phyloP scores from a whole-genome alignment of 2,329 filamentous ascomycete species.

The Phaeosphaeria sp. region DNA sequence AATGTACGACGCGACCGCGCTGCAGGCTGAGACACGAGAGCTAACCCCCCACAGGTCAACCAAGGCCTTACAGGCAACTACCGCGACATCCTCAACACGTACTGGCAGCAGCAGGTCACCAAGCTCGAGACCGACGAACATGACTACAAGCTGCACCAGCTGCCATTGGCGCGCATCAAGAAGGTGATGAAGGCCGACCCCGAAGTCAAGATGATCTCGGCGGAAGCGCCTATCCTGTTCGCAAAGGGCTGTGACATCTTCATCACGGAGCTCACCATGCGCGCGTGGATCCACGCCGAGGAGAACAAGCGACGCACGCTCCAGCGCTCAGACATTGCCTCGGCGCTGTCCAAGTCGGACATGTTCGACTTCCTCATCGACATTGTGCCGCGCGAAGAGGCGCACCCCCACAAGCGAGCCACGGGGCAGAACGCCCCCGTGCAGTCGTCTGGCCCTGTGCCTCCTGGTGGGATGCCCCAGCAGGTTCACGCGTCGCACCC shows the following conservation, averaged over 20 bases:
- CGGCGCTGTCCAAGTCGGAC: slow-evolving; percentile 93
- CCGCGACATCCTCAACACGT: slow-evolving; percentile 96
- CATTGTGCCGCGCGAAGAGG: slow-evolving; percentile 95
- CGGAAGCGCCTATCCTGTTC: slow-evolving; percentile 95
- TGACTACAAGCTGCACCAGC: slow-evolving; percentile 97
- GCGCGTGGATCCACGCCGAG: slow-evolving; percentile 98
- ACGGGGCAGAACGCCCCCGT: slow-evolving; percentile 47
- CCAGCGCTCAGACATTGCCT: slow-evolving; percentile 95
- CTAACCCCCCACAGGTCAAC: slow-evolving; percentile 71
- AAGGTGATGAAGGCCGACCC: slow-evolving; percentile 99
- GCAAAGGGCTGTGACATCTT: slow-evolving; percentile 99
- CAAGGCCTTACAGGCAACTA: slow-evolving; percentile 92
- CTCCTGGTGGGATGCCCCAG: slow-evolving; percentile 49
- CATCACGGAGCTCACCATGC: slow-evolving; percentile 98
- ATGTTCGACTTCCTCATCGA: slow-evolving; percentile 99
- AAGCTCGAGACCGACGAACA: slow-evolving; percentile 94
- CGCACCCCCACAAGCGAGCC: slow-evolving; percentile 78
- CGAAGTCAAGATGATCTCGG: slow-evolving; percentile 99
- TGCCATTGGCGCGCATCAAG: slow-evolving; percentile 97
- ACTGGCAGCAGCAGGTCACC: slow-evolving; percentile 98
- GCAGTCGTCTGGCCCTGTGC: slow-evolving; percentile 49
- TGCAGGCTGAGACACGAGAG: slow-evolving; percentile 2
- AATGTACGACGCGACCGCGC: slow-evolving; percentile 67
- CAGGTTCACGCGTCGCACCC: slow-evolving; percentile 56
- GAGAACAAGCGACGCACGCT: slow-evolving; percentile 97